Percentiles rank a stretch among this genome's conserved stretches.
Evolutionary conservation across 805 yeast species (phyloP).

Genomic region (Teunomyces kruisii): DNA sequence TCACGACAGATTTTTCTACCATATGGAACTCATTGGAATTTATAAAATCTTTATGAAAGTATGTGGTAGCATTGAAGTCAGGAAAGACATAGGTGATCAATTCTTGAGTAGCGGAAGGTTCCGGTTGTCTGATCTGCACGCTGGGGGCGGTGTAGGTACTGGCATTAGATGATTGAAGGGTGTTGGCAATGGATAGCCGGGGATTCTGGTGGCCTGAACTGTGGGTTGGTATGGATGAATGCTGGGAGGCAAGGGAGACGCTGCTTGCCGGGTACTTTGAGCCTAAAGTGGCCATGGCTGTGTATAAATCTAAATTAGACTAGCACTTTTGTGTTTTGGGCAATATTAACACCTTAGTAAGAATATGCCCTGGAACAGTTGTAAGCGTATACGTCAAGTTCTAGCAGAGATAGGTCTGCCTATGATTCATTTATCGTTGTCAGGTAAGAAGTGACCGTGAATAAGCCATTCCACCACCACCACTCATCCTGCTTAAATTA

Average conservation of each 20-base stretch:
- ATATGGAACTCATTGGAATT: slow-evolving; percentile 35
- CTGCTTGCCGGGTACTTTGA: background rate
- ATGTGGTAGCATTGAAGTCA: slow-evolving; percentile 54
- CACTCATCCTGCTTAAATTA: too few relatives aligned
- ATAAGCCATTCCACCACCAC: too few relatives aligned
- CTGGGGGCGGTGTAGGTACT: background rate
- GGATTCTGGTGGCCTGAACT: background rate
- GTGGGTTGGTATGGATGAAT: background rate
- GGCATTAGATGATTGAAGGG: slow-evolving; percentile 1
- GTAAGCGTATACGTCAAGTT: background rate
- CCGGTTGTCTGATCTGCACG: slow-evolving; percentile 1
- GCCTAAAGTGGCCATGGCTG: background rate
- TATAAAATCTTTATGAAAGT: slow-evolving; percentile 41
- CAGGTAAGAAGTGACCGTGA: too few relatives aligned
- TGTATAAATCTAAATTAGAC: background rate
- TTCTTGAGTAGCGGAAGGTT: slow-evolving; percentile 7
- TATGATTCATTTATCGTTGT: background rate
- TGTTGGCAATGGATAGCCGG: background rate
- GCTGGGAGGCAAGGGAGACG: background rate
- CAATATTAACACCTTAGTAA: background rate
- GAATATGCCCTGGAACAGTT: background rate
- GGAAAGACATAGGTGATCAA: slow-evolving; percentile 49
- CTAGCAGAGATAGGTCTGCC: background rate
- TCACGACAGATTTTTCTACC: slow-evolving; percentile 46
- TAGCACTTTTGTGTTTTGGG: background rate